Evolutionary conservation across 2,329 filamentous ascomycete species (phyloP), one percentile per base, ranked within the genome.

Genomic region (Cadophora malorum): DNA sequence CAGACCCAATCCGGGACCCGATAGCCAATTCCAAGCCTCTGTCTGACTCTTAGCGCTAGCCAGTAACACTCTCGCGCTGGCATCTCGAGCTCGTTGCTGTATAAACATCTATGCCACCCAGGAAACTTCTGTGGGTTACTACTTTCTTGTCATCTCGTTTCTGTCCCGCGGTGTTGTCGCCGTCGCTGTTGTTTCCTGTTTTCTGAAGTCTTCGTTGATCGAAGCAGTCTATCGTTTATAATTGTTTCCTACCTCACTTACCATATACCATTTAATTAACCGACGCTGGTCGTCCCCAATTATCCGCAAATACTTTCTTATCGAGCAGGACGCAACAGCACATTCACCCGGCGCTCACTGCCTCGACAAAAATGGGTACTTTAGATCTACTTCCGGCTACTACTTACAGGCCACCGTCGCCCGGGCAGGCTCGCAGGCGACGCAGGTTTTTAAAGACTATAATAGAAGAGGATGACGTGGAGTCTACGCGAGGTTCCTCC

Each of bases 361-460:
- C 58, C 60, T 64, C 70, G 31, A 72, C 67, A 69, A 76, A 74
- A 71, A 78, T 78, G 76, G 74, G 71, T 68, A 73, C 76, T 64
- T 70, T 78, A 75, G 73, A 79, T 78, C 78, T 79, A 75, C 82
- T 84, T 75, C 82, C 82, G 69, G 78, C 81, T 69, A 80, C 80
- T 74, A 81, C 80, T 64, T 88, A 86, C 81, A 81, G 78, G 76
- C 81, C 85, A 67, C 82, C 75, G 63, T 72, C 81, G 50, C 74
- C 82, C 80, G 84, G 84, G 85, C 87, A 84, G 86, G 86, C 78
- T 72, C 74, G 64, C 67, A 73, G 74, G 80, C 83, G 83, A 76
- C 83, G 82, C 75, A 81, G 83, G 74, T 78, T 80, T 70, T 85
- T 90, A 85, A 89, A 90, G 85, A 88, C 87, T 70, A 85, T 89